phyloP scores from a whole-genome alignment of 1,139 yeast species.

The Arxiozyma bovina region DNA sequence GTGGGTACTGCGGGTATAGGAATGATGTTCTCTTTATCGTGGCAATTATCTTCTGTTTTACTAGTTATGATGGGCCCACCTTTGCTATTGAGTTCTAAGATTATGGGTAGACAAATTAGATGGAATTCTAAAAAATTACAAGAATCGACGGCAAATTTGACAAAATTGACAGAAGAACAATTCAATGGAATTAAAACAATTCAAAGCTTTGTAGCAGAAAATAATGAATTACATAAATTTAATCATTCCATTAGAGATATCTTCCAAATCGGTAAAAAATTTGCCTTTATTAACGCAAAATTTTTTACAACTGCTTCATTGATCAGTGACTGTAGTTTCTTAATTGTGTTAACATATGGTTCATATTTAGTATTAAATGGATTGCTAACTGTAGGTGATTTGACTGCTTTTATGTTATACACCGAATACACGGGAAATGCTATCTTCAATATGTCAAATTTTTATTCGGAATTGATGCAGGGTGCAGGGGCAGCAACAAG shows the following conservation, averaged over 20 bases:
- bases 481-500: conserved; percentile 96
- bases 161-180: conserved; percentile 88
- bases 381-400: conserved; percentile 71
- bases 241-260: conserved; percentile 67
- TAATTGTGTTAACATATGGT: conserved; percentile 72
- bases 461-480: conserved; percentile 89
- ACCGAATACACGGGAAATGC: conserved; percentile 89
- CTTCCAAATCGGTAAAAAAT: conserved; percentile 64
- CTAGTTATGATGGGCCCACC: conserved; percentile 79
- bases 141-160: conserved; percentile 75
- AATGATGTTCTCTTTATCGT: conserved; percentile 85
- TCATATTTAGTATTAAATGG: conserved; percentile 68
- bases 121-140: conserved; percentile 68
- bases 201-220: conserved; percentile 83
- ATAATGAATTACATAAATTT: conserved; percentile 50
- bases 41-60: conserved; percentile 58
- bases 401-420: conserved; percentile 87
- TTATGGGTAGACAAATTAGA: conserved; percentile 74
- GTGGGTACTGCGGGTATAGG: conserved; percentile 74
- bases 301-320: conserved; percentile 72
- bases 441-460: conserved; percentile 80
- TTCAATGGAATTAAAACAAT: conserved; percentile 78
- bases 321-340: conserved; percentile 70
- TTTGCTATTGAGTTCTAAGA: conserved; percentile 59
- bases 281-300: conserved; percentile 69